These are phyloP conservation scores for Millerozyma miso DNA, from an alignment of 805 yeast species.

Conservation along the genomic window DNA sequence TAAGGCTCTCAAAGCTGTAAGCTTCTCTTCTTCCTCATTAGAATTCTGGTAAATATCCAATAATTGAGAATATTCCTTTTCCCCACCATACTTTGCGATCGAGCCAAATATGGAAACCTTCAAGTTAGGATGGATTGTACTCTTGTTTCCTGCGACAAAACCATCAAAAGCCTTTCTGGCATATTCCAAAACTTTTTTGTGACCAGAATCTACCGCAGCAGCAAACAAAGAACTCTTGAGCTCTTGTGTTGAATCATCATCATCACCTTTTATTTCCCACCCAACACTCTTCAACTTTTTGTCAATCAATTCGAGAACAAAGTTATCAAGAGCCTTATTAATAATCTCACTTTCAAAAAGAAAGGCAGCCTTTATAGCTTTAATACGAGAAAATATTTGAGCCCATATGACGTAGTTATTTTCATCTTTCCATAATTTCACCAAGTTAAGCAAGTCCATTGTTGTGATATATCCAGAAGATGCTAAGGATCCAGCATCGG, in stretches of 20 bases:
- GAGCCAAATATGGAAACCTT: constrained; percentile 60
- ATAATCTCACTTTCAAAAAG: constrained; percentile 47
- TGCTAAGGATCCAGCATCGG: constrained; percentile 73
- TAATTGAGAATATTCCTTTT: constrained; percentile 58
- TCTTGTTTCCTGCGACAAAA: constrained; percentile 57
- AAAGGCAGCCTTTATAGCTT: constrained; percentile 49
- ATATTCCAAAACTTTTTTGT: constrained; percentile 42
- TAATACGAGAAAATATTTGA: constrained; percentile 48
- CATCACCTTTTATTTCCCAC: constrained; percentile 55
- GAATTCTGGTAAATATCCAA: constrained; percentile 59
- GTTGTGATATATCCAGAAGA: constrained; percentile 67
- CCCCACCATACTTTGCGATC: constrained; percentile 65
- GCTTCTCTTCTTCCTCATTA: constrained; percentile 59
- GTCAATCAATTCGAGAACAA: constrained; percentile 52
- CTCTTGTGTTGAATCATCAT: constrained; percentile 58
- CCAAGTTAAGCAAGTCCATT: constrained; percentile 53
- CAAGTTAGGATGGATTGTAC: constrained; percentile 71
- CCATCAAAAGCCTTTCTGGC: constrained; percentile 48
- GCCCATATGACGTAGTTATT: constrained; percentile 66
- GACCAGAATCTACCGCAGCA: constrained; percentile 53
- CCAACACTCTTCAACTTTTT: constrained; percentile 56
- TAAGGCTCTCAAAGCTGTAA: constrained; percentile 62
- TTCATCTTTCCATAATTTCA: constrained; percentile 58
- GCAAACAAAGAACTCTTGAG: constrained; percentile 62
- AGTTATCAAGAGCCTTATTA: constrained; percentile 46